phyloP scores from a whole-genome alignment of 345 rosid genomes.

The Sonneratia alba region DNA sequence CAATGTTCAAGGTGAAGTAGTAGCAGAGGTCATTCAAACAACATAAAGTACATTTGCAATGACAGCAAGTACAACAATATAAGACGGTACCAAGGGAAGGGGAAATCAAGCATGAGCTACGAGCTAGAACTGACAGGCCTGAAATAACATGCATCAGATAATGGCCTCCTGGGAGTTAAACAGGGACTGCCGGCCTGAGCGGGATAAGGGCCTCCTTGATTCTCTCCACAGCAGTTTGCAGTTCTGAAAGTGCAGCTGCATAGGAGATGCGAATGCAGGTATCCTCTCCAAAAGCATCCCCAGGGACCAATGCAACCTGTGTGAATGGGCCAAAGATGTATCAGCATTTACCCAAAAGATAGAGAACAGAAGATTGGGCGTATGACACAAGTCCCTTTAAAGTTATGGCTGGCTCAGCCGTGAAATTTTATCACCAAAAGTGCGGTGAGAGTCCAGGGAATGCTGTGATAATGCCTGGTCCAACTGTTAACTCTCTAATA shows the following conservation, averaged over 20 bases:
- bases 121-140: neutral
- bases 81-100: neutral
- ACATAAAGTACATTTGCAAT: neutral
- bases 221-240: constrained; percentile 68
- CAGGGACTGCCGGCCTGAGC: constrained; percentile 47
- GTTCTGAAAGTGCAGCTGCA: constrained; percentile 66
- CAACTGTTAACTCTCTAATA: neutral
- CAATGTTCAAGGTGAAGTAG: neutral
- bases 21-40: neutral
- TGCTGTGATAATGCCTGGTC: neutral
- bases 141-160: too few species aligned
- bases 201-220: constrained; percentile 59
- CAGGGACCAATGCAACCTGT: constrained; percentile 92
- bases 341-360: neutral
- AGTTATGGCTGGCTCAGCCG: neutral
- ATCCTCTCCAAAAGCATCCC: constrained; percentile 93
- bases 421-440: neutral
- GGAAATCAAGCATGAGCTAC: neutral
- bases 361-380: neutral
- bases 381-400: neutral
- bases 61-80: neutral
- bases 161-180: constrained; percentile 16
- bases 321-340: neutral
- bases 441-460: too few species aligned
- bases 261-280: constrained; percentile 80